phyloP scores from a whole-genome alignment of 2,329 filamentous ascomycete species.

The Zelopaecilomyces penicillatus region DNA sequence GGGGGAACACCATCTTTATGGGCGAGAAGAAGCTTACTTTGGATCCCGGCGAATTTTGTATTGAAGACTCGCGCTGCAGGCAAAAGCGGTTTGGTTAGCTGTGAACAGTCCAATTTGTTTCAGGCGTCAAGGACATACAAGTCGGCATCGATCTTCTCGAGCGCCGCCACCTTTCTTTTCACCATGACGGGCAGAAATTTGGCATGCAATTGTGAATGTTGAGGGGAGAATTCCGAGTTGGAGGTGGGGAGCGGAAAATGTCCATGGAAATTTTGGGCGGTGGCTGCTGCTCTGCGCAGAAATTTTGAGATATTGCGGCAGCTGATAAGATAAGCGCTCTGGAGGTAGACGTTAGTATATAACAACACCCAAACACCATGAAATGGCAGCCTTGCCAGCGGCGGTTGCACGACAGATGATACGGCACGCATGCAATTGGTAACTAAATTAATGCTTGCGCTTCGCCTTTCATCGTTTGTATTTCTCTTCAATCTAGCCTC shows the following conservation, averaged over 20 bases:
- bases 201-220: background rate
- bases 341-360: too few species aligned
- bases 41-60: conserved; percentile 88
- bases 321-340: conserved; percentile 1
- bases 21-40: conserved; percentile 40
- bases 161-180: conserved; percentile 81
- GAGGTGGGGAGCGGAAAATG: too few species aligned
- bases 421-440: too few species aligned
- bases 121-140: conserved; percentile 40
- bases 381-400: too few species aligned
- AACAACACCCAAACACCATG: too few species aligned
- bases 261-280: background rate
- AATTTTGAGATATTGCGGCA: conserved; percentile 1
- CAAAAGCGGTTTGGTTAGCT: conserved; percentile 22
- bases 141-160: conserved; percentile 93
- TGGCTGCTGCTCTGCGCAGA: background rate
- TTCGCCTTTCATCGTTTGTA: too few species aligned
- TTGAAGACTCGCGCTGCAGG: conserved; percentile 65
- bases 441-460: too few species aligned
- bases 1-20: background rate
- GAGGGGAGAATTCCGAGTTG: too few species aligned
- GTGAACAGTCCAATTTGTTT: background rate
- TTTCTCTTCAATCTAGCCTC: too few species aligned
- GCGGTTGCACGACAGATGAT: too few species aligned
- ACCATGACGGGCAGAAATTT: conserved; percentile 45